These are phyloP conservation scores for Astraeus odoratus DNA, from an alignment of 768 basidiomycete genomes.

Conservation along the genomic window DNA sequence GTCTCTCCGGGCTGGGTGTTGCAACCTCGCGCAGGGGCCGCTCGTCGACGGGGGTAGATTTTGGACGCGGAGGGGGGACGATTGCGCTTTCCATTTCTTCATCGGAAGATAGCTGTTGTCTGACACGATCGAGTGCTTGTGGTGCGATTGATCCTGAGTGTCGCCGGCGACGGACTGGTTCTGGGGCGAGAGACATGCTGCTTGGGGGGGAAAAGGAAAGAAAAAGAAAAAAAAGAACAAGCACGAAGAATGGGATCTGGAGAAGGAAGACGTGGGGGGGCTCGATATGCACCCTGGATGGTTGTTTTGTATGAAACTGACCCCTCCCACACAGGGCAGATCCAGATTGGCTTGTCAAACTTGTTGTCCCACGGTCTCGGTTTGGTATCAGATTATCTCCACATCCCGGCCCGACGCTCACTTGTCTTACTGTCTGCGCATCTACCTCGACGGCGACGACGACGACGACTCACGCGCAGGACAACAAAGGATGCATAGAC, in stretches of 20 bases:
- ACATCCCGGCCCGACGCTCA: too few species aligned
- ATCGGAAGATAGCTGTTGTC: slow-evolving; percentile 11
- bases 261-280: neutral
- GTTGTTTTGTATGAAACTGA: neutral
- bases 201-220: slow-evolving; percentile 1
- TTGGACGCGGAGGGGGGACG: slow-evolving; percentile 59
- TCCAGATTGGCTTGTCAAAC: too few species aligned
- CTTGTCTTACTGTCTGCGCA: too few species aligned
- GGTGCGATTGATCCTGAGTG: slow-evolving; percentile 51
- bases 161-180: slow-evolving; percentile 43
- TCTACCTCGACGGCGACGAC: too few species aligned
- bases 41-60: slow-evolving; percentile 64
- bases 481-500: too few species aligned
- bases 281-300: neutral
- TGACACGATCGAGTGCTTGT: slow-evolving; percentile 20
- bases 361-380: too few species aligned
- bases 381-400: too few species aligned
- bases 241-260: neutral
- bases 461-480: too few species aligned
- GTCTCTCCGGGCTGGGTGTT: slow-evolving; percentile 37
- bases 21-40: slow-evolving; percentile 37
- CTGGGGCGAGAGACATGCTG: slow-evolving; percentile 14
- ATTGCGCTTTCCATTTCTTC: slow-evolving; percentile 21
- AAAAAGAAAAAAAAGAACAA: neutral
- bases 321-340: neutral